A percentile compares a stretch with the other conserved stretches of the same genome.
Conservation (phyloP, 1,284 basidiomycete genomes). For the Malassezia slooffiae region DNA sequence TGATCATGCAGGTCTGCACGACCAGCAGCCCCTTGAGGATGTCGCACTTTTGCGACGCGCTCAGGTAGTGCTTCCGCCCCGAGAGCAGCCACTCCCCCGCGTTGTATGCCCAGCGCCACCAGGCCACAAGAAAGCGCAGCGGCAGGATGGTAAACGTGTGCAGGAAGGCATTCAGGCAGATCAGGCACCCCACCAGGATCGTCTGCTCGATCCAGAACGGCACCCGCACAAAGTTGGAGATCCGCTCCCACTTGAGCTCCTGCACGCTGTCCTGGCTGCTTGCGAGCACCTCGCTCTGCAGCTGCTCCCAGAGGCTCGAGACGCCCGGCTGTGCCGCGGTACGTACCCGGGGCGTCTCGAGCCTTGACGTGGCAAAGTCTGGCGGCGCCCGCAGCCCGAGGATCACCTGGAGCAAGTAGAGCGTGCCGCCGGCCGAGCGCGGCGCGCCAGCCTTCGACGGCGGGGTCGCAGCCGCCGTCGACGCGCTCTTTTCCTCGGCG, state of each 20-base stretch:
- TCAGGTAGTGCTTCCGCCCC: slow-evolving; percentile 26
- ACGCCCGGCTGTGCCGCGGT: too few species aligned
- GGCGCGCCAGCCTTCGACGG: too few species aligned
- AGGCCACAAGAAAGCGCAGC: slow-evolving; percentile 55
- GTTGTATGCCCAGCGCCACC: slow-evolving; percentile 28
- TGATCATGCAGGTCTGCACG: slow-evolving; percentile 61
- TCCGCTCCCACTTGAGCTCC: slow-evolving; percentile 91
- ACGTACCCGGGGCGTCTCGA: too few species aligned
- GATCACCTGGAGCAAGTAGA: too few species aligned
- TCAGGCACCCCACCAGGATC: slow-evolving; percentile 77
- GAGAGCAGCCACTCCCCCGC: slow-evolving; percentile 20
- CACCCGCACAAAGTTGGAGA: slow-evolving; percentile 88
- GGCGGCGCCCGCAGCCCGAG: too few species aligned
- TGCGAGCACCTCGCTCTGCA: slow-evolving; percentile 65
- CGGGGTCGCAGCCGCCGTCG: too few species aligned
- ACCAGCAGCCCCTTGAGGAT: slow-evolving; percentile 71
- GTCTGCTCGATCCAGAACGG: slow-evolving; percentile 93
- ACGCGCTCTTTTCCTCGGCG: too few species aligned
- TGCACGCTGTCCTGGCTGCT: slow-evolving; percentile 86
- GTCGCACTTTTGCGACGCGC: slow-evolving; percentile 72
- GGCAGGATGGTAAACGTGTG: slow-evolving; percentile 97
- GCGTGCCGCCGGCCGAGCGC: too few species aligned
- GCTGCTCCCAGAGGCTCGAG: slow-evolving; percentile 74
- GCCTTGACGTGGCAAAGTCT: too few species aligned
- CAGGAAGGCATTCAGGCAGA: slow-evolving; percentile 93